These are phyloP conservation scores for Cyberlindnera americana DNA, from an alignment of 805 yeast genomes.

Conservation along the genomic window DNA sequence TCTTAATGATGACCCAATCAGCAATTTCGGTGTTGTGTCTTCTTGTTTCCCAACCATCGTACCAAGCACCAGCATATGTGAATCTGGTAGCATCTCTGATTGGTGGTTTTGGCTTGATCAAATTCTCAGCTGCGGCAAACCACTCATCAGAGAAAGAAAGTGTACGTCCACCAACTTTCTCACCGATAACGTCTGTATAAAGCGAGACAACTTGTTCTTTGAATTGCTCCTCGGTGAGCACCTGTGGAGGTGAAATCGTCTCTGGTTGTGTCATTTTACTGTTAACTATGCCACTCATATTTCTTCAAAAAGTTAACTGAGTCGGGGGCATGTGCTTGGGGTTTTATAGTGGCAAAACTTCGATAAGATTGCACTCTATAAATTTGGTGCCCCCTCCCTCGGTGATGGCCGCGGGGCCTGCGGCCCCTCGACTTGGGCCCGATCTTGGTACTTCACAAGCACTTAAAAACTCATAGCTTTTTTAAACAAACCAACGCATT, in stretches of 20 bases:
- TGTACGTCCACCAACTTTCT: slow-evolving; percentile 76
- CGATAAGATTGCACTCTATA: neutral
- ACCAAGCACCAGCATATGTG: slow-evolving; percentile 91
- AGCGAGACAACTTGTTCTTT: slow-evolving; percentile 22
- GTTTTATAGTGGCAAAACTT: too few species aligned
- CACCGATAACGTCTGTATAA: slow-evolving; percentile 70
- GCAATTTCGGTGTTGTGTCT: slow-evolving; percentile 82
- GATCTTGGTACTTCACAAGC: neutral
- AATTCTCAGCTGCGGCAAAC: slow-evolving; percentile 90
- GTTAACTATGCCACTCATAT: neutral
- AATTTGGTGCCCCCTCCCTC: neutral
- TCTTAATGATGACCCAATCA: slow-evolving; percentile 81
- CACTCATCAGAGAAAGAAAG: slow-evolving; percentile 79
- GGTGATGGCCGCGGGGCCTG: slow-evolving; percentile 7
- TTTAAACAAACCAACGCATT: too few species aligned
- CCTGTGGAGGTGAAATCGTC: slow-evolving; percentile 7
- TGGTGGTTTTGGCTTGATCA: slow-evolving; percentile 78
- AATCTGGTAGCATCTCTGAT: slow-evolving; percentile 78
- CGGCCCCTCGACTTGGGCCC: neutral
- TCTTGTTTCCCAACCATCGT: slow-evolving; percentile 98
- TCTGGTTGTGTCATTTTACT: slow-evolving; percentile 10
- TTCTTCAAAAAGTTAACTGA: neutral
- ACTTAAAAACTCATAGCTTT: too few species aligned
- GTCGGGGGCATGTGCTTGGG: too few species aligned
- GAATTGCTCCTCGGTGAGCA: slow-evolving; percentile 23